These are phyloP conservation scores for Arthonia radiata DNA, from an alignment of 495 filamentous ascomycete species.

Conservation along the genomic window DNA sequence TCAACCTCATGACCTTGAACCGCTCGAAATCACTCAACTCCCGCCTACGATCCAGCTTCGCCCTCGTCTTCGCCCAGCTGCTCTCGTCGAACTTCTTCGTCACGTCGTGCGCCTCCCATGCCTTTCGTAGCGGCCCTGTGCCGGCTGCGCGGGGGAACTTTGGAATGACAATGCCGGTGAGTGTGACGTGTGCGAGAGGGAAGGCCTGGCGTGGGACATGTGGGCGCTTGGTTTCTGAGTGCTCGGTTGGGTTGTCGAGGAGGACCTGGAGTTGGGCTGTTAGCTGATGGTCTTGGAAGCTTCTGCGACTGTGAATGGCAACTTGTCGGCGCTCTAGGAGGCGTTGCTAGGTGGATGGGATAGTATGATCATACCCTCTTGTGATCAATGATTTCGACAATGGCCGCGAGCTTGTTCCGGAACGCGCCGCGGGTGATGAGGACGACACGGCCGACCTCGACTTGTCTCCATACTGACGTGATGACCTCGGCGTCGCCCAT, in stretches of 20 bases:
- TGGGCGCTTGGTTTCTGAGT: constrained; percentile 36
- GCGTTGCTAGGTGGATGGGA: not conserved
- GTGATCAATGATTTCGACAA: constrained; percentile 99
- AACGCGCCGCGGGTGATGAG: constrained; percentile 56
- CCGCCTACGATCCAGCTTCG: constrained; percentile 58
- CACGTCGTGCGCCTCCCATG: constrained; percentile 69
- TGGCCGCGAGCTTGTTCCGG: constrained; percentile 63
- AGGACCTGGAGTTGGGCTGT: constrained; percentile 38
- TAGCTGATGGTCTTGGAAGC: too few species aligned
- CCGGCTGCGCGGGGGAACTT: constrained; percentile 73
- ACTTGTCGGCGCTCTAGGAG: too few species aligned
- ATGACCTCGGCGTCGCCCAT: constrained; percentile 49
- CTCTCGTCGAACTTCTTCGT: constrained; percentile 75
- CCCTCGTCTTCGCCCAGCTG: constrained; percentile 74
- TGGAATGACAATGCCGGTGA: constrained; percentile 73
- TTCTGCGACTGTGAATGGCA: too few species aligned
- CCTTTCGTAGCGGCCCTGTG: constrained; percentile 51
- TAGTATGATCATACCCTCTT: constrained; percentile 64
- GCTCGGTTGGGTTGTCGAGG: constrained; percentile 80
- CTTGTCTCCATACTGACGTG: constrained; percentile 60
- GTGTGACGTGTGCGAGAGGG: constrained; percentile 52
- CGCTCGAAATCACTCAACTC: constrained; percentile 93
- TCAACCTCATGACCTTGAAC: constrained; percentile 95
- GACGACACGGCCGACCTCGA: constrained; percentile 92
- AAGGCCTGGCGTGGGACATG: constrained; percentile 64